Conservation (phyloP, 2,329 filamentous ascomycete genomes). For the Fusarium euwallaceae region DNA sequence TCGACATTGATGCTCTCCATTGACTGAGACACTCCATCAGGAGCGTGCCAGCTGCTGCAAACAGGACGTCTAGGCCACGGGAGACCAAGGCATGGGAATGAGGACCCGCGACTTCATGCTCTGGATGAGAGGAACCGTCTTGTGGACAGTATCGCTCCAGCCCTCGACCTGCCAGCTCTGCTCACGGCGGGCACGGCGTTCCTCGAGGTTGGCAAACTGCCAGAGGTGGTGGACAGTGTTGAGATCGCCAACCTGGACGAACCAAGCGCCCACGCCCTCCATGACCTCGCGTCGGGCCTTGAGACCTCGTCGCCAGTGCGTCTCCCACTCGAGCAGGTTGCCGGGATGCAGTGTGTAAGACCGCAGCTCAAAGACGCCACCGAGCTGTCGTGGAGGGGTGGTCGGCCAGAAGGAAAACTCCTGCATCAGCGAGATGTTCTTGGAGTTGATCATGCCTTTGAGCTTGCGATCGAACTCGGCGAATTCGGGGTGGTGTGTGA, state of each 20-base stretch:
- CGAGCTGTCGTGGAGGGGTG: slow-evolving; percentile 87
- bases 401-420: slow-evolving; percentile 99
- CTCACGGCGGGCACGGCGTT: slow-evolving; percentile 89
- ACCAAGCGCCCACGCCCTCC: slow-evolving; percentile 99
- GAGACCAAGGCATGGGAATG: slow-evolving; percentile 96
- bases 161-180: slow-evolving; percentile 96
- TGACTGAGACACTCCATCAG: slow-evolving; percentile 9
- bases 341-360: slow-evolving; percentile 97
- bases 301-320: slow-evolving; percentile 93
- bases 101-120: slow-evolving; percentile 95
- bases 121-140: slow-evolving; percentile 97
- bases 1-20: slow-evolving; percentile 1
- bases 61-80: slow-evolving; percentile 73
- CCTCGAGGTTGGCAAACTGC: slow-evolving; percentile 98
- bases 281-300: slow-evolving; percentile 95
- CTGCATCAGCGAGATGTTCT: slow-evolving; percentile 95
- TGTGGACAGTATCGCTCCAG: slow-evolving; percentile 98
- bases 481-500: slow-evolving; percentile 86
- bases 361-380: slow-evolving; percentile 93
- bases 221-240: slow-evolving; percentile 98
- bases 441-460: slow-evolving; percentile 85
- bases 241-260: slow-evolving; percentile 96
- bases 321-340: slow-evolving; percentile 98
- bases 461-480: slow-evolving; percentile 86
- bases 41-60: background rate